Evolutionary conservation across 2,329 filamentous ascomycete genomes (phyloP), one percentile per base, ranked within the genome.

Genomic region (Metarhizium robertsii): DNA sequence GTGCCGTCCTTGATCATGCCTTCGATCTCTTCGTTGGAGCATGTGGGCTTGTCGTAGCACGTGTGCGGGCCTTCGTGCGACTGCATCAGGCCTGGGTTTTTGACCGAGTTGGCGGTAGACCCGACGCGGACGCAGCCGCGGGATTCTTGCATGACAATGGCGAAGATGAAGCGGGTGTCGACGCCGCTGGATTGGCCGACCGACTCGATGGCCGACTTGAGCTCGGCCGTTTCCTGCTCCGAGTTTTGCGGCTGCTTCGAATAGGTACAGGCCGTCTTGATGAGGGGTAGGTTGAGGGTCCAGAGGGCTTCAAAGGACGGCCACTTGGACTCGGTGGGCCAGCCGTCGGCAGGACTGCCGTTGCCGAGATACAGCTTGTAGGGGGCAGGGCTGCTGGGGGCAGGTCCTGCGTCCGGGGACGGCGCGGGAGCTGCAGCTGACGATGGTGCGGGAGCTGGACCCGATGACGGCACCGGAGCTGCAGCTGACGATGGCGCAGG

Each of bases 31-130:
- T 25, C 30, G 10, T 54, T 52, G 14, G 66, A 64, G 58, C 66
- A 68, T 7, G 66, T 62, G 58, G 59, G 65, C 54, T 66, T 63
- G 16, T 61, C 61, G 56, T 69, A 69, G 66, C 74, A 76, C 42
- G 68, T 65, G 11, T 63, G 67, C 30, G 55, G 53, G 50, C 71
- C 71, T 53, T 70, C 62, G 60, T 73, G 69, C 38, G 61, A 62
- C 58, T 73, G 71, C 69, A 73, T 71, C 38, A 73, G 66, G 52
- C 74, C 74, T 0, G 74, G 73, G 64, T 76, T 76, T 56, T 54
- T 55, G 34, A 74, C 71, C 18, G 69, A 69, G 61, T 73, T 66
- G 65, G 69, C 62, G 45, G 72, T 74, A 18, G 72, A 73, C 2
- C 59, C 63, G 30, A 67, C 71, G 40, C 73, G 72, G 30, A 75